phyloP scores from a whole-genome alignment of 2,329 filamentous ascomycete species.

The Plenodomus biglobosus region DNA sequence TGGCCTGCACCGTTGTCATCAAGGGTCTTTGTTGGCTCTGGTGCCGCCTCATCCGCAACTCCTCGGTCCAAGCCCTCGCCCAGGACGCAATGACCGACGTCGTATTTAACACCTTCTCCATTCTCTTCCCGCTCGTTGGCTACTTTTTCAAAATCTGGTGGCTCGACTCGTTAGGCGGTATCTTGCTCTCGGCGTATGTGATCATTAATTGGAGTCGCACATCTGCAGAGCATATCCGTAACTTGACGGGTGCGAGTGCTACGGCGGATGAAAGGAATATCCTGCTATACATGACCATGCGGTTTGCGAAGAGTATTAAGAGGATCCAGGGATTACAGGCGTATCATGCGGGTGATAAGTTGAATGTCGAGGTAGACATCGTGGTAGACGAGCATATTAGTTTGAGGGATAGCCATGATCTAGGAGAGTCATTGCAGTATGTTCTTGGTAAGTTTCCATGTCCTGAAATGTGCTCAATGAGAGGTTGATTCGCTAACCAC shows the following conservation, averaged over 20 bases:
- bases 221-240: slow-evolving; percentile 74
- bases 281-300: slow-evolving; percentile 87
- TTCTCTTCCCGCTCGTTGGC: slow-evolving; percentile 80
- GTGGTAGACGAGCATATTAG: slow-evolving; percentile 76
- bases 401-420: slow-evolving; percentile 77
- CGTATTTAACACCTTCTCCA: slow-evolving; percentile 87
- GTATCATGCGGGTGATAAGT: slow-evolving; percentile 82
- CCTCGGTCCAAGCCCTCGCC: slow-evolving; percentile 77
- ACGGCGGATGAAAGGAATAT: slow-evolving; percentile 81
- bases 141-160: slow-evolving; percentile 79
- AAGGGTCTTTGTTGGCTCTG: slow-evolving; percentile 84
- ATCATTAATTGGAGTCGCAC: slow-evolving; percentile 78
- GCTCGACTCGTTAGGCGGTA: slow-evolving; percentile 77
- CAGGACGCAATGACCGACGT: slow-evolving; percentile 73
- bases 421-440: slow-evolving; percentile 77
- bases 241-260: slow-evolving; percentile 76
- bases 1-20: slow-evolving; percentile 78
- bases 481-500: slow-evolving; percentile 8
- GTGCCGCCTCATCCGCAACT: slow-evolving; percentile 84
- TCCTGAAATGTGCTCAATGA: too few species aligned
- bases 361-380: slow-evolving; percentile 82
- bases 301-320: slow-evolving; percentile 83
- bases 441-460: slow-evolving; percentile 59
- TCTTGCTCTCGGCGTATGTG: slow-evolving; percentile 75
- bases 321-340: slow-evolving; percentile 84